phyloP scores from a whole-genome alignment of 306 rosid species.

The Lagenaria siceraria region DNA sequence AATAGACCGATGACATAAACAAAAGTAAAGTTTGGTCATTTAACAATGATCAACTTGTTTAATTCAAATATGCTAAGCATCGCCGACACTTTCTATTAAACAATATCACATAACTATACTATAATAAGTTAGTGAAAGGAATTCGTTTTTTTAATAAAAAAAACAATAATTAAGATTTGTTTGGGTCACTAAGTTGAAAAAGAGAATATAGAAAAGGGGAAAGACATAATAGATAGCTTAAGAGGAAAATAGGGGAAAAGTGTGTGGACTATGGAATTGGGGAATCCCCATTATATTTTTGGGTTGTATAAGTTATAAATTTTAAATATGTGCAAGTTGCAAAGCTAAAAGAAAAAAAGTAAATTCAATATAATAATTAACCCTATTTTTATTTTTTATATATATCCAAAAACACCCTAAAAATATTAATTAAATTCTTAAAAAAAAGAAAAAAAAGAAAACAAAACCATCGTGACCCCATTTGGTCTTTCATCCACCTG shows the following conservation, averaged over 20 bases:
- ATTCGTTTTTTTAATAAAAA: background rate
- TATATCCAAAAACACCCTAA: background rate
- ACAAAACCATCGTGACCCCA: constrained; percentile 28
- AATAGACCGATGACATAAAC: background rate
- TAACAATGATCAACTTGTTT: background rate
- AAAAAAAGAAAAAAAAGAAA: background rate
- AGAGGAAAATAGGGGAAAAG: constrained; percentile 25
- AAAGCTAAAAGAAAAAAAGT: background rate
- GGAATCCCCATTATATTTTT: background rate
- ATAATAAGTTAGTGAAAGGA: background rate
- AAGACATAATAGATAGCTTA: background rate
- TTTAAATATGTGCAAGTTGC: background rate
- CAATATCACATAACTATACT: background rate
- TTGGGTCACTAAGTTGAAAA: background rate
- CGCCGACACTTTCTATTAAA: background rate
- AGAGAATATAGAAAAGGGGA: background rate
- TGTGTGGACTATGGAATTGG: background rate
- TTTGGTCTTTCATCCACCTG: constrained; percentile 39
- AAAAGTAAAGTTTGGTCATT: background rate
- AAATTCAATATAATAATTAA: background rate
- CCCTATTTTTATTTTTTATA: background rate
- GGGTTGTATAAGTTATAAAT: background rate
- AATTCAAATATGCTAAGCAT: background rate
- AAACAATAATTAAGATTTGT: background rate
- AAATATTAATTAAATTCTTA: too few relatives aligned